phyloP scores from a whole-genome alignment of 176 grass and related monocot species.

The Avena sativa region DNA sequence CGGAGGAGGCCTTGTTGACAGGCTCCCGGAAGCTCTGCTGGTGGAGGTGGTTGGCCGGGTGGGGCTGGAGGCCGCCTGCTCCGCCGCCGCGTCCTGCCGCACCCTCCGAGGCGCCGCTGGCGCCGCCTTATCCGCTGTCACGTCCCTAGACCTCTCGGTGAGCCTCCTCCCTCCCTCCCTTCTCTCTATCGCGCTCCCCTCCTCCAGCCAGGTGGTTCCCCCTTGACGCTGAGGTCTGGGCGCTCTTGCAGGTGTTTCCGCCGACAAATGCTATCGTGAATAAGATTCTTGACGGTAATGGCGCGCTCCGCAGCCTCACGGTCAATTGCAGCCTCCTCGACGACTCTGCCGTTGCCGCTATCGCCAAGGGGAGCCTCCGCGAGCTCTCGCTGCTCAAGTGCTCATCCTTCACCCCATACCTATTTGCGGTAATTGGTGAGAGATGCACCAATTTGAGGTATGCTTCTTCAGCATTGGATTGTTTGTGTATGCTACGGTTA shows the following conservation, averaged over 20 bases:
- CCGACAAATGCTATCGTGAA: constrained; percentile 56
- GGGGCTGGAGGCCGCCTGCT: constrained; percentile 77
- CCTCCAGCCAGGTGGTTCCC: constrained; percentile 12
- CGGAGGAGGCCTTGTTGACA: constrained; percentile 42
- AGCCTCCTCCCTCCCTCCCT: not conserved
- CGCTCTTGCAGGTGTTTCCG: constrained; percentile 57
- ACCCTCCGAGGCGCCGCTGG: constrained; percentile 50
- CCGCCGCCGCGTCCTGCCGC: constrained; percentile 80
- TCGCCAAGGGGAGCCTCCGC: constrained; percentile 65
- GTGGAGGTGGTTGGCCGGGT: constrained; percentile 74
- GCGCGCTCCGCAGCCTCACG: constrained; percentile 50
- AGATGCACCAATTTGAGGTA: constrained; percentile 78
- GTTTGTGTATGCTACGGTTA: not conserved
- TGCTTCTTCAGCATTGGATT: not conserved
- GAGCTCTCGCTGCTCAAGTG: constrained; percentile 85
- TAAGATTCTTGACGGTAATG: constrained; percentile 69
- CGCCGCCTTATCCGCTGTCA: constrained; percentile 31
- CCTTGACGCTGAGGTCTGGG: constrained; percentile 33
- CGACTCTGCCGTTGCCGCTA: constrained; percentile 58
- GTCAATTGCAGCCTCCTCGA: constrained; percentile 78
- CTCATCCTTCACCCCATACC: constrained; percentile 56
- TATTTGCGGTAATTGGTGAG: constrained; percentile 63
- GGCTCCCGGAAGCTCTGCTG: constrained; percentile 71
- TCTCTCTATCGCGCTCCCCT: not conserved
- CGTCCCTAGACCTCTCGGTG: constrained; percentile 46